Conservation (phyloP, 2,329 filamentous ascomycete genomes). For the Colletotrichum gigasporum region DNA sequence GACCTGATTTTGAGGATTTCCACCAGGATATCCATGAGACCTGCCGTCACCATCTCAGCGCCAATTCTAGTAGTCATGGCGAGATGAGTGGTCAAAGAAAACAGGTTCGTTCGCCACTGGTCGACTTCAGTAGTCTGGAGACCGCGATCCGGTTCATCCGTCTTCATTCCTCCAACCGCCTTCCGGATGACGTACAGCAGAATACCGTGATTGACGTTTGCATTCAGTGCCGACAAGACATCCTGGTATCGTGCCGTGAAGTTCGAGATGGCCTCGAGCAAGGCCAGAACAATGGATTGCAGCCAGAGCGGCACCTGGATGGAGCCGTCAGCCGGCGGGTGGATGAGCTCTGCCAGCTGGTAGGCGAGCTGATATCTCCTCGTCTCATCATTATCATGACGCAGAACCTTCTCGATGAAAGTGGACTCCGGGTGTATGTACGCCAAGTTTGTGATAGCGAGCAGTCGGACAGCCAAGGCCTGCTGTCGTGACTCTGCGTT, state of each 20-base stretch:
- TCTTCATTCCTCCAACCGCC: conserved; percentile 82
- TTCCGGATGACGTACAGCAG: conserved; percentile 93
- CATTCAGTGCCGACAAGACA: conserved; percentile 88
- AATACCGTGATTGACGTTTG: conserved; percentile 95
- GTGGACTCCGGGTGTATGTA: conserved; percentile 85
- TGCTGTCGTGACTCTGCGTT: conserved; percentile 75
- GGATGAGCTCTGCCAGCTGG: conserved; percentile 91
- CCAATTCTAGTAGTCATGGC: conserved; percentile 79
- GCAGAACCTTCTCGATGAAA: conserved; percentile 88
- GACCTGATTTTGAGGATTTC: conserved; percentile 89
- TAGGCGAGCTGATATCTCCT: conserved; percentile 89
- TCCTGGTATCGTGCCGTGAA: conserved; percentile 82
- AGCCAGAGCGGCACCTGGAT: conserved; percentile 76
- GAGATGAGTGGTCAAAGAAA: conserved; percentile 86
- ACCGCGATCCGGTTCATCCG: conserved; percentile 62
- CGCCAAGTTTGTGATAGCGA: conserved; percentile 90
- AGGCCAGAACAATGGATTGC: conserved; percentile 82
- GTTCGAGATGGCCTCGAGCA: conserved; percentile 86
- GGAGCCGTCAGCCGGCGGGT: conserved; percentile 78
- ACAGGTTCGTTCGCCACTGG: conserved; percentile 90
- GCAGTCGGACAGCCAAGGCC: conserved; percentile 80
- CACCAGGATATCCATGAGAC: conserved; percentile 88
- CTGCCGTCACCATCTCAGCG: conserved; percentile 86
- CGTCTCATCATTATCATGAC: conserved; percentile 89
- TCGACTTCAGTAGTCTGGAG: conserved; percentile 75